Evolutionary conservation across 1,284 basidiomycete species (phyloP), one percentile per base, ranked within the genome.

Genomic region (Phylloporus sp.): DNA sequence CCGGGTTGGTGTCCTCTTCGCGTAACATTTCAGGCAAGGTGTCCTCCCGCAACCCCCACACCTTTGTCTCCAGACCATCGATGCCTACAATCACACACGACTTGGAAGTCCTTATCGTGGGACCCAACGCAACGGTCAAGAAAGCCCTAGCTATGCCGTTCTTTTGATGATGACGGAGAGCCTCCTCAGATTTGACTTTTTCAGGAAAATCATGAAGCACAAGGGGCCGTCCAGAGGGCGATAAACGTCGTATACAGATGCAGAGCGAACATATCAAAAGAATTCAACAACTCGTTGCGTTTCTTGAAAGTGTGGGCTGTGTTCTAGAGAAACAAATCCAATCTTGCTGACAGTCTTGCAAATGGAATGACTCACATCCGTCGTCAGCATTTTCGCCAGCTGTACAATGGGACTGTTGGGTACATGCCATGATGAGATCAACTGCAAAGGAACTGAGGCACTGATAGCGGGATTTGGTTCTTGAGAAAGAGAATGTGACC

Each of bases 401-500:
- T 92, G 92, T 17, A 82, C 75, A 8, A 93, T 82, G 3, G 92
- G 91, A 63, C 92, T 93, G 66, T 43, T 49, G 25, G 64, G 20
- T 10, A 45, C 3, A 56, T 10, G 59, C 69, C 43, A 64, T 1
- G 27, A 59, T 12, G 32, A 60, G 15, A n/a, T 19, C 0, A 17
- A 43, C 25, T 47, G 25, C 27, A 27, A 65, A 52, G 55, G 27
- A 39, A 41, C 2, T 23, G 66, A 3, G 59, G 23, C 5, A 85
- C 91, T 78, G 72, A 93, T 92, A 94, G 88, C 4, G 92, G 92
- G 0, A 93, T 82, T 72, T 94, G 92, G 68, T 85, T 89, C 76
- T 94, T 94, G 63, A 93, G 80, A 75, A 91, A 94, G 23, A 94
- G 77, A 1, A 92, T 83, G 73, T 93, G 90, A 0, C 87, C 87